phyloP scores from a whole-genome alignment of 305 asterid species.

The Stenogyne calaminthoides region DNA sequence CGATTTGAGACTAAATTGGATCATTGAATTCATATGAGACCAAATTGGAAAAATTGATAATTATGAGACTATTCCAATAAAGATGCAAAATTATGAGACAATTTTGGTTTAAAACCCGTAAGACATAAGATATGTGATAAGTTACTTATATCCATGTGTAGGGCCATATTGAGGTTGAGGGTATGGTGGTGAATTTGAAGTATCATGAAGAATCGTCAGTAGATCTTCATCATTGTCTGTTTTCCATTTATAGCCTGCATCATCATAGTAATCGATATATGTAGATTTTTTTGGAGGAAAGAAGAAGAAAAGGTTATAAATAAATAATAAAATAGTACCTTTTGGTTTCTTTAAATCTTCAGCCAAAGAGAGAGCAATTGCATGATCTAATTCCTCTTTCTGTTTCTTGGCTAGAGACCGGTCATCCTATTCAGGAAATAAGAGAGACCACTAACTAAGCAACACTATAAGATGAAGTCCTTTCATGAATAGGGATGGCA shows the following conservation, averaged over 20 bases:
- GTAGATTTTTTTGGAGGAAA: not conserved
- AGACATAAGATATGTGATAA: not conserved
- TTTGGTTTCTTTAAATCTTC: slow-evolving; percentile 76
- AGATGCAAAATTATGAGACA: too few species aligned
- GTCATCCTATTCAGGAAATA: slow-evolving; percentile 80
- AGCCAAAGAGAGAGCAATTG: slow-evolving; percentile 78
- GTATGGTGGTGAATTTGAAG: slow-evolving; percentile 48
- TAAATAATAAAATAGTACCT: slow-evolving; percentile 45
- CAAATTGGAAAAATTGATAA: too few species aligned
- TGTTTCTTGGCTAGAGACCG: slow-evolving; percentile 63
- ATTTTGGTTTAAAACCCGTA: too few species aligned
- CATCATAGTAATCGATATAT: not conserved
- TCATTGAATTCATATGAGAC: too few species aligned
- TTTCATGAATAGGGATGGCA: too few species aligned
- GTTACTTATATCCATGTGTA: slow-evolving; percentile 51
- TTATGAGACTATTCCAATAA: too few species aligned
- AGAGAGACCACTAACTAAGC: too few species aligned
- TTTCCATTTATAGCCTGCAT: slow-evolving; percentile 71
- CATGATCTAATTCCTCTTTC: slow-evolving; percentile 88
- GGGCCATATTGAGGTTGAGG: slow-evolving; percentile 59
- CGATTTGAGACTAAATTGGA: too few species aligned
- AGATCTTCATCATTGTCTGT: slow-evolving; percentile 55
- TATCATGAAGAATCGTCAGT: slow-evolving; percentile 55
- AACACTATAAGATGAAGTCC: too few species aligned
- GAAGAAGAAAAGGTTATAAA: not conserved